Evolutionary conservation across 2,329 filamentous ascomycete genomes (phyloP), one percentile per base, ranked within the genome.

Genomic region (Metarhizium humberi): DNA sequence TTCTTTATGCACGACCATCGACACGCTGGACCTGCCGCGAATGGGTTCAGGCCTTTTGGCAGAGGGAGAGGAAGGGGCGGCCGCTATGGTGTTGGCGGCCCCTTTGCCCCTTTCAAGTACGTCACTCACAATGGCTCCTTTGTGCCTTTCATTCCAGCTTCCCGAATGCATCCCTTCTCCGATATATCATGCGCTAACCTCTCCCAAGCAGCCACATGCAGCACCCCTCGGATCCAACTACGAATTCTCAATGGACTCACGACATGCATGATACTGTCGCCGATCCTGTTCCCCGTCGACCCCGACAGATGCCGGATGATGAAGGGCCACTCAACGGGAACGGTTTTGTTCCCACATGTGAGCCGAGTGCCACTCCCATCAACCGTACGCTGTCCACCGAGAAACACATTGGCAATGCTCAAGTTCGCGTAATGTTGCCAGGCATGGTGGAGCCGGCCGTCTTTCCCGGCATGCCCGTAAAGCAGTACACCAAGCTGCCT

Each of bases 1-100:
- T 97, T 97, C 77, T 97, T 96, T 75, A 91, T 97, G 83, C 92
- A 97, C 71, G 94, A 97, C 68, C 90, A 94, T 66, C 83, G 90
- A 59, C 86, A 90, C 63, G 82, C 87, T 55, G 87, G 87, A n/a
- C 81, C 86, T 48, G 83, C 85, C 61, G 81, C 85, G 53, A 92
- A 92, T 71, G 87, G 87, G 53, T 90, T 92, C 71, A 79, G 88
- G 56, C 82, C 85, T 13, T 87, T 86, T 68, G 81, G 81, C 36
- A 79, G 86, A 70, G 85, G 83, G 60, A 77, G 82, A 70, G 89
- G 84, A 51, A 74, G 81, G 65, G 79, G 80, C 56, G 75, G 79
- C 51, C 75, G 83, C 57, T 82, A 83, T 72, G 82, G 71, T 64
- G 79, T 80, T 62, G 79, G 76, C 52, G 80, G 78, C 52, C 76